A percentile compares a stretch with the other conserved stretches of the same genome.
These are phyloP conservation scores for Puya raimondii DNA, from an alignment of 176 grass and related monocot genomes.

Conservation along the genomic window DNA sequence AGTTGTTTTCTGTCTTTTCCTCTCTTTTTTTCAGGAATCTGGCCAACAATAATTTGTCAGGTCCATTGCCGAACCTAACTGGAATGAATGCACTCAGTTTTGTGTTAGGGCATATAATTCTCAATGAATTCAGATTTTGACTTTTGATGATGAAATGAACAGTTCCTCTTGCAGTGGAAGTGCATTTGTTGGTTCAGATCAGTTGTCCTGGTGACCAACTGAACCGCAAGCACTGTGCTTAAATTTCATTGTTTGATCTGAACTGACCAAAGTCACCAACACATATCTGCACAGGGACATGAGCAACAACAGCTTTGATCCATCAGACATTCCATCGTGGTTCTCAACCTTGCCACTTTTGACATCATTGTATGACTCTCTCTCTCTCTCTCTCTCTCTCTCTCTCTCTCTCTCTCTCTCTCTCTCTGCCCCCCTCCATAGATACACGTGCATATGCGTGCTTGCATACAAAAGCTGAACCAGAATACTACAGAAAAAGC, in stretches of 20 bases:
- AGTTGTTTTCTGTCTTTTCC: neutral
- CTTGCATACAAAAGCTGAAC: too few relatives aligned
- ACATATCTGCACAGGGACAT: slow-evolving; percentile 38
- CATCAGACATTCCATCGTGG: slow-evolving; percentile 54
- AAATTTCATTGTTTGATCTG: neutral
- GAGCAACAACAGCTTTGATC: slow-evolving; percentile 75
- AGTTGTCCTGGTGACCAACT: too few relatives aligned
- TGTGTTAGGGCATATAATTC: slow-evolving; percentile 42
- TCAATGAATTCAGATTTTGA: neutral
- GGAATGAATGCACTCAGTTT: slow-evolving; percentile 69
- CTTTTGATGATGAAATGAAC: too few relatives aligned
- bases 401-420: neutral
- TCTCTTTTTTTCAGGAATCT: slow-evolving; percentile 52
- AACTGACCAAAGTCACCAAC: neutral
- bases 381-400: slow-evolving; percentile 7
- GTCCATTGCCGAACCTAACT: slow-evolving; percentile 53
- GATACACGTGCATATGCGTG: too few relatives aligned
- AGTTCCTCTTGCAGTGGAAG: too few relatives aligned
- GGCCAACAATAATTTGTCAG: slow-evolving; percentile 44
- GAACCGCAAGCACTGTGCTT: too few relatives aligned
- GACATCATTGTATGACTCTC: slow-evolving; percentile 48
- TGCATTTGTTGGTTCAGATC: too few relatives aligned
- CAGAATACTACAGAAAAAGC: too few relatives aligned
- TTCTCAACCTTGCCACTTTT: slow-evolving; percentile 50
- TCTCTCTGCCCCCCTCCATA: too few relatives aligned